These are phyloP conservation scores for Solanum peruvianum DNA, from an alignment of 257 asterid genomes.

Conservation along the genomic window DNA sequence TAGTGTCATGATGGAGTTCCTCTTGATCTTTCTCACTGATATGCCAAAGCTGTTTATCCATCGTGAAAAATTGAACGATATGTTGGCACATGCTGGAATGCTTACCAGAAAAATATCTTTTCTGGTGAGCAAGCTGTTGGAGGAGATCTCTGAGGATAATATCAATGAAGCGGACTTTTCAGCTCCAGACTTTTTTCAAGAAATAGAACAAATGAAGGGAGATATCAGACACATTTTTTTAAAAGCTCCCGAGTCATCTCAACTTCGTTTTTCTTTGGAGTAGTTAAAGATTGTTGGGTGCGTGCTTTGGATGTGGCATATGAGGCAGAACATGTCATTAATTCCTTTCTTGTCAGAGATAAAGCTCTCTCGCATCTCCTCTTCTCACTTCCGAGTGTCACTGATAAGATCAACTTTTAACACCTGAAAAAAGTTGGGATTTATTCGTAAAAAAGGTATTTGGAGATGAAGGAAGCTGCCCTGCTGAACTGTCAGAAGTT, in stretches of 20 bases:
- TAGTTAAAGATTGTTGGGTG: background rate
- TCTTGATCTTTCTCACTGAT: too few species aligned
- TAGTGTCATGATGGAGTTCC: too few species aligned
- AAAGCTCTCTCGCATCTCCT: background rate
- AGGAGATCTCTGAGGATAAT: too few species aligned
- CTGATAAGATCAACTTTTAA: background rate
- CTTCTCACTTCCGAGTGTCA: background rate
- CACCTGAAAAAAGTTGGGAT: background rate
- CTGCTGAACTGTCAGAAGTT: background rate
- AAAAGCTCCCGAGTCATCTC: accelerated
- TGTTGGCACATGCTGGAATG: too few species aligned
- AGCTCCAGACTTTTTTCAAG: too few species aligned
- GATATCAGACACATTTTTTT: too few species aligned
- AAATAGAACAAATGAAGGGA: too few species aligned
- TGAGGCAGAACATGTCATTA: background rate
- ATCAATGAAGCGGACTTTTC: too few species aligned
- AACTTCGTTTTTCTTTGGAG: background rate
- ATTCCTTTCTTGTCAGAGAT: background rate
- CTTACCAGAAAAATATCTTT: too few species aligned
- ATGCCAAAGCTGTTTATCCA: too few species aligned
- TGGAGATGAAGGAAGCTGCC: background rate
- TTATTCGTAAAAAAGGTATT: background rate
- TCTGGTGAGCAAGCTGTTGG: too few species aligned
- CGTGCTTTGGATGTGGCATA: background rate
- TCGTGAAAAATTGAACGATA: too few species aligned